A percentile compares a stretch with the other conserved stretches of the same genome.
Conservation (phyloP, 352 stramenopile species). For the Globisporangium echinulatum region DNA sequence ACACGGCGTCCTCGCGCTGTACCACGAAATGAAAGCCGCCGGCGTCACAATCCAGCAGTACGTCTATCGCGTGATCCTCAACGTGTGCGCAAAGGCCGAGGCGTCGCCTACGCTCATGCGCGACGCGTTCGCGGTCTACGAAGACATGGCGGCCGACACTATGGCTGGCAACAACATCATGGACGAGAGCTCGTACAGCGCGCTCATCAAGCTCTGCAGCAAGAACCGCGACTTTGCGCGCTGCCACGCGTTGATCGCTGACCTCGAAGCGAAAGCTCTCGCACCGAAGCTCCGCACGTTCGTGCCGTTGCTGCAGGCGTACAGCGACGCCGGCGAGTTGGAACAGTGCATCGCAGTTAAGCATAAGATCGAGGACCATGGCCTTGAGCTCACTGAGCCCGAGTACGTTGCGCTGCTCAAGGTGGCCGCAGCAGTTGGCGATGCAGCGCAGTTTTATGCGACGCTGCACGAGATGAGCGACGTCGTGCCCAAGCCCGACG, state of each 20-base stretch:
- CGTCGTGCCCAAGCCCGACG: constrained; percentile 40
- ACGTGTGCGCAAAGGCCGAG: constrained; percentile 46
- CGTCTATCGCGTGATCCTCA: constrained; percentile 59
- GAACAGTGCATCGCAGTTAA: constrained; percentile 51
- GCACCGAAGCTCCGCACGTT: constrained; percentile 70
- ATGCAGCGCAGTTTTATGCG: constrained; percentile 43
- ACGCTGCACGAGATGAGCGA: constrained; percentile 57
- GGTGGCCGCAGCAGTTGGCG: constrained; percentile 30
- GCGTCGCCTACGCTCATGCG: constrained; percentile 22
- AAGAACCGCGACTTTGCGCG: constrained; percentile 49
- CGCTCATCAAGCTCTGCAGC: constrained; percentile 69
- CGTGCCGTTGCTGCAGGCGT: constrained; percentile 51
- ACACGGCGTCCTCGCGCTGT: constrained; percentile 31
- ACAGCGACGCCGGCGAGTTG: constrained; percentile 47
- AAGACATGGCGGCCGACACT: constrained; percentile 55
- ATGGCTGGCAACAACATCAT: constrained; percentile 17
- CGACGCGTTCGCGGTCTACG: constrained; percentile 47
- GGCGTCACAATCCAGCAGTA: constrained; percentile 25
- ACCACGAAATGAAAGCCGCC: constrained; percentile 44
- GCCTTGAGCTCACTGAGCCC: constrained; percentile 49
- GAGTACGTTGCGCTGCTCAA: constrained; percentile 60
- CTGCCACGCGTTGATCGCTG: constrained; percentile 39
- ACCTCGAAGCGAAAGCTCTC: constrained; percentile 41
- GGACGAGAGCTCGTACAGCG: constrained; percentile 66
- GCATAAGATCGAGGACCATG: constrained; percentile 33